Percentiles rank a stretch among this genome's conserved stretches.
Conservation (phyloP, 2,329 filamentous ascomycete genomes). For the Sclerotinia spermophila region DNA sequence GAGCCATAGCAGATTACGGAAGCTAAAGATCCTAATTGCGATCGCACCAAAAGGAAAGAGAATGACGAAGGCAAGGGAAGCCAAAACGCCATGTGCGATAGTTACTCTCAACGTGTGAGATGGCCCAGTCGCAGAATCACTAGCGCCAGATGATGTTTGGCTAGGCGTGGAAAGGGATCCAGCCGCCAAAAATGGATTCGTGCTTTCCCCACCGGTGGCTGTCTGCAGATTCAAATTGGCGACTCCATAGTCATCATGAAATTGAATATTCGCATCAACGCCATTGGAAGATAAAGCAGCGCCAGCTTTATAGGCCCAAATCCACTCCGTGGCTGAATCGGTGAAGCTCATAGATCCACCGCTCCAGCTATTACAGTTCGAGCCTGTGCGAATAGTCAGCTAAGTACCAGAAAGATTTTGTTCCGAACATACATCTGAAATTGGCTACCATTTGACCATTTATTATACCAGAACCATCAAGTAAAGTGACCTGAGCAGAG, state of each 20-base stretch:
- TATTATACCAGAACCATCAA: conserved; percentile 51
- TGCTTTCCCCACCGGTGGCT: conserved; percentile 46
- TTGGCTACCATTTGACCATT: conserved; percentile 54
- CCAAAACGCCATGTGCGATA: conserved; percentile 53
- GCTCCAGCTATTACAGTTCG: conserved; percentile 50
- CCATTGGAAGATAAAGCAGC: conserved; percentile 47
- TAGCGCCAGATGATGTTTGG: conserved; percentile 6
- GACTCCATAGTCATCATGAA: conserved; percentile 43
- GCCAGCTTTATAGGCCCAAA: conserved; percentile 47
- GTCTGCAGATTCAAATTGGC: conserved; percentile 47
- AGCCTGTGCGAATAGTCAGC: conserved; percentile 37
- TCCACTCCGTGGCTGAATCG: conserved; percentile 45
- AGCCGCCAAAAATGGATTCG: conserved; percentile 29
- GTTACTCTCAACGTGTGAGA: conserved; percentile 16
- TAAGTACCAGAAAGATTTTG: neutral
- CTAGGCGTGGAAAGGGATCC: conserved; percentile 4
- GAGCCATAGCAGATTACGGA: conserved; percentile 39
- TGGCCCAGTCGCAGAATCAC: neutral
- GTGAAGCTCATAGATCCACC: conserved; percentile 51
- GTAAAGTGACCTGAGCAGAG: conserved; percentile 44
- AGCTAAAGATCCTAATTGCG: conserved; percentile 57
- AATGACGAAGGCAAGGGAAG: conserved; percentile 54
- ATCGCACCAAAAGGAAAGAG: conserved; percentile 60
- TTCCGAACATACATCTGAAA: conserved; percentile 45
- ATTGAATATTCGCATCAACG: conserved; percentile 41